Percentiles rank a stretch among this genome's conserved stretches.
These are phyloP conservation scores for Aspergillus ellipticus DNA, from an alignment of 495 filamentous ascomycete genomes.

Conservation along the genomic window DNA sequence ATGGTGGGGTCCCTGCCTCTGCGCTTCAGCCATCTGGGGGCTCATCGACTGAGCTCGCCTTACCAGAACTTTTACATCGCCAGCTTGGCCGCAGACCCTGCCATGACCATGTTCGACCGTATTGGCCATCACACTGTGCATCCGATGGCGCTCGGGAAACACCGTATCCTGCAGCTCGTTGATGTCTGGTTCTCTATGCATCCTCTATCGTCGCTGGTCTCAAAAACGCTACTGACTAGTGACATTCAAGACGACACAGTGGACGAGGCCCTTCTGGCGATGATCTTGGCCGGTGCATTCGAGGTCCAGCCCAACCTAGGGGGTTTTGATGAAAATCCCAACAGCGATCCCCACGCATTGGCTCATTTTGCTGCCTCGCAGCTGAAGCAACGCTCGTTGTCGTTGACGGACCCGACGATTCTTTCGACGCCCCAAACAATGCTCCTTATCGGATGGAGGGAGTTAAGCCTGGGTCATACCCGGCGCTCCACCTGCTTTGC, in stretches of 20 bases:
- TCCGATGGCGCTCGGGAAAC: not conserved
- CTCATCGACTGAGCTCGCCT: not conserved
- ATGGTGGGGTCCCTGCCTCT: constrained; percentile 2
- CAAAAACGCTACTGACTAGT: constrained; percentile 4
- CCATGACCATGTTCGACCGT: not conserved
- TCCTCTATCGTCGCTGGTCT: constrained; percentile 5
- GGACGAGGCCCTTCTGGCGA: not conserved
- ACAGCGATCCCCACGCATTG: not conserved
- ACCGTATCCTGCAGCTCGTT: constrained; percentile 3
- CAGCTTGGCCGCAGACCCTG: not conserved
- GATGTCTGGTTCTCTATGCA: constrained; percentile 10
- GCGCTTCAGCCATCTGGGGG: not conserved
- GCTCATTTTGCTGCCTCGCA: not conserved
- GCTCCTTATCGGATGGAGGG: constrained; percentile 1
- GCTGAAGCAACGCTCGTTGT: not conserved
- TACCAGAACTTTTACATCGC: not conserved
- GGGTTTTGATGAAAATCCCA: not conserved
- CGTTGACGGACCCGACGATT: not conserved
- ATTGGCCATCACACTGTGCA: not conserved
- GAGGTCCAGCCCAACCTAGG: not conserved
- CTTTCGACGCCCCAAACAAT: not conserved
- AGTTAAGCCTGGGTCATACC: not conserved
- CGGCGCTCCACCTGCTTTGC: constrained; percentile 4
- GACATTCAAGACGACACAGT: not conserved
- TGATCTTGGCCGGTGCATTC: constrained; percentile 7